phyloP scores from a whole-genome alignment of 2,329 filamentous ascomycete genomes.

The Verticillium albo-atrum region DNA sequence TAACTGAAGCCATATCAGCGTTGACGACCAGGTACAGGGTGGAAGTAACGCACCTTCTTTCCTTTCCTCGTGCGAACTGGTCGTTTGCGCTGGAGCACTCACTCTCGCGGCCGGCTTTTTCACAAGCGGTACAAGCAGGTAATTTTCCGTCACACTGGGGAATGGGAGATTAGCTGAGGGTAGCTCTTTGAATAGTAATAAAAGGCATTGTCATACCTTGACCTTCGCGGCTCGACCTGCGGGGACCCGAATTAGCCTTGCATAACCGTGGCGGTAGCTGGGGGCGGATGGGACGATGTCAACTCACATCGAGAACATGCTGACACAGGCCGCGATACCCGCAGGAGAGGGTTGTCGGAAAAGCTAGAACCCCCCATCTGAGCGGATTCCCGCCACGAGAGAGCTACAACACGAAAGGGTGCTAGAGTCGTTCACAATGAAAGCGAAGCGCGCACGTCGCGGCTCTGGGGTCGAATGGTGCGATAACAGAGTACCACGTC shows the following conservation, averaged over 20 bases:
- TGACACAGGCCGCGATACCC: conserved; percentile 74
- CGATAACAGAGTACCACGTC: not conserved
- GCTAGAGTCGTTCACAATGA: not conserved
- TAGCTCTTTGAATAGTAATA: not conserved
- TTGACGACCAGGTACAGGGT: not conserved
- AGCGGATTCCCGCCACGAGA: conserved; percentile 10
- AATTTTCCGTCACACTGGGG: conserved; percentile 85
- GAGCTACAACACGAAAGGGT: not conserved
- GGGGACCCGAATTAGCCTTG: conserved; percentile 8
- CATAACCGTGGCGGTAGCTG: conserved; percentile 4
- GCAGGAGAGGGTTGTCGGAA: conserved; percentile 55
- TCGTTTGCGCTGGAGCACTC: conserved; percentile 95
- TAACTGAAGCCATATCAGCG: conserved; percentile 49
- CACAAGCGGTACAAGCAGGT: conserved; percentile 91
- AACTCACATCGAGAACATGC: conserved; percentile 70
- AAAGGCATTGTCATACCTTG: conserved; percentile 53
- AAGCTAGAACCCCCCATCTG: conserved; percentile 42
- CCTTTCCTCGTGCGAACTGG: conserved; percentile 92
- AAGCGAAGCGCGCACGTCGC: conserved; percentile 1
- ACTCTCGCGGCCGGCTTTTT: conserved; percentile 78
- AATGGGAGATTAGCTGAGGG: not conserved
- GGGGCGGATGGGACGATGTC: conserved; percentile 7
- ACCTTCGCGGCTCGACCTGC: conserved; percentile 83
- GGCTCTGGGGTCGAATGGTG: not conserved
- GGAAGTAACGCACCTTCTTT: conserved; percentile 61